Conservation (phyloP, 2,329 filamentous ascomycete genomes). For the Phialocephala subalpina region DNA sequence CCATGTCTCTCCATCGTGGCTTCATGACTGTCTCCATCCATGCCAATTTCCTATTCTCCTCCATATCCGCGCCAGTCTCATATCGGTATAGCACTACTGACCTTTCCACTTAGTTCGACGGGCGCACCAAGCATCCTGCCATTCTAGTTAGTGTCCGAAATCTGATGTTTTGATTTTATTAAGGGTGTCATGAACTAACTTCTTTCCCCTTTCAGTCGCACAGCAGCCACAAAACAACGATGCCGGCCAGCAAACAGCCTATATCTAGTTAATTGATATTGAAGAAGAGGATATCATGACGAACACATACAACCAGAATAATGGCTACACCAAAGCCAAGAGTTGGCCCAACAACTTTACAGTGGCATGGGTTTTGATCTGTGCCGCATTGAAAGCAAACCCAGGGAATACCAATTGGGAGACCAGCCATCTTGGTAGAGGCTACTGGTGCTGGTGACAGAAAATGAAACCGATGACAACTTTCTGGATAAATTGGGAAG, state of each 20-base stretch:
- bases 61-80: slow-evolving; percentile 34
- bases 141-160: neutral
- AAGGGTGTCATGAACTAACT: slow-evolving; percentile 48
- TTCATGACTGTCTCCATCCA: too few species aligned
- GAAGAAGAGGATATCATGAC: neutral
- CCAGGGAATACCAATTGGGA: slow-evolving; percentile 24
- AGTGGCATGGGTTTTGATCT: slow-evolving; percentile 64
- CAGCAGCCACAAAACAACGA: slow-evolving; percentile 64
- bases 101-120: slow-evolving; percentile 57
- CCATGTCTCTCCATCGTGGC: too few species aligned
- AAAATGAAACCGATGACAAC: neutral
- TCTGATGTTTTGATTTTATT: neutral
- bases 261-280: slow-evolving; percentile 7
- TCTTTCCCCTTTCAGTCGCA: slow-evolving; percentile 59
- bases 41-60: too few species aligned
- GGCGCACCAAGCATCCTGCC: slow-evolving; percentile 58
- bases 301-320: slow-evolving; percentile 54
- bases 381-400: slow-evolving; percentile 54
- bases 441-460: neutral
- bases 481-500: neutral
- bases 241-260: slow-evolving; percentile 63
- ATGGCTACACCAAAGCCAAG: slow-evolving; percentile 55
- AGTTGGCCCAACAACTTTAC: slow-evolving; percentile 63
- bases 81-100: slow-evolving; percentile 58
- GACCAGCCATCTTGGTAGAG: slow-evolving; percentile 20